Base-by-base conservation (phyloP, 1,284 basidiomycete genomes). In the Boletus albobrunnescens region DNA sequence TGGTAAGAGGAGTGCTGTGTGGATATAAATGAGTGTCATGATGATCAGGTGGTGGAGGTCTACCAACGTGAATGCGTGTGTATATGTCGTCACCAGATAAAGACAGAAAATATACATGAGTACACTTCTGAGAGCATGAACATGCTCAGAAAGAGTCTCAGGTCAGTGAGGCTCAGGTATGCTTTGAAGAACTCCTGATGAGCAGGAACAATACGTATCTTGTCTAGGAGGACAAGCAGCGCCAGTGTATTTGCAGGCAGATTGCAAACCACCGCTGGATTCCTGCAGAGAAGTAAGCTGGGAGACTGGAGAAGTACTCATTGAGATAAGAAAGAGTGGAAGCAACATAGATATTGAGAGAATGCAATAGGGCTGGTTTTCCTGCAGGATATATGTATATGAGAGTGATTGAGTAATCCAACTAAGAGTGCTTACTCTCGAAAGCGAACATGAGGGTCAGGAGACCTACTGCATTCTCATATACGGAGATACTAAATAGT, bases 151-250 rank as follows among this genome's bases (percentile, higher is more conserved):
- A 94, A 95, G 10, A 97, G 70, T 0, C 89, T 89, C 14, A 90
- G 82, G 60, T 98, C 94, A 11, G 91, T 86, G 16, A 98, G 76
- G 1, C 88, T 90, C 0, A 93, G 90, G 67, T 98, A 99, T 36
- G 91, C 79, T 68, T 97, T 96, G 78, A 97, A 95, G 1, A 81
- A 86, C 11, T 83, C 81, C 94, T 93, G 16, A 84, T 59, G 3
- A 96, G 74, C 14, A 95, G 64, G 55, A 89, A 87, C 4, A 81
- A 71, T 0, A 90, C 91, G 52, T 90, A 57, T 98, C 93, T 55
- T 90, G 79, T 63, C 91, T 93, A 52, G 26, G 28, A 24, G 35
- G 20, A 20, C 12, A 24, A 28, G 19, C 1, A 17, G n/a, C n/a
- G n/a, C n/a, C n/a, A n/a, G 53, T 67, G 1, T 77, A 77, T 61